Evolutionary conservation across 2,329 filamentous ascomycete species (phyloP).

Genomic region (Cryphonectria carpinicola): DNA sequence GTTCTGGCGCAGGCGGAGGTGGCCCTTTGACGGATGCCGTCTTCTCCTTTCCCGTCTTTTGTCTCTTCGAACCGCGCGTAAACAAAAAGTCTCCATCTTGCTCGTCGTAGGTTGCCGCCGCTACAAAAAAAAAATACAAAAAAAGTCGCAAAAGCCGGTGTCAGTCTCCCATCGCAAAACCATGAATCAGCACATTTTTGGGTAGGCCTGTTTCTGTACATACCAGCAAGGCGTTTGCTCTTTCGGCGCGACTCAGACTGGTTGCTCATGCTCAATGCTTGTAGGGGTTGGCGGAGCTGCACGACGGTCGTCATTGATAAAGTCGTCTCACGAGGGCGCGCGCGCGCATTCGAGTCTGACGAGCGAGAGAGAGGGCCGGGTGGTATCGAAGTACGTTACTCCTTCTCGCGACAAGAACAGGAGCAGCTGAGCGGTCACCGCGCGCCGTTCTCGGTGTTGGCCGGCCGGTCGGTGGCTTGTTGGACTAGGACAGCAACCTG

Average conservation of each 20-base stretch:
- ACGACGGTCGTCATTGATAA: constrained; percentile 75
- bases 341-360: constrained; percentile 20
- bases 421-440: background rate
- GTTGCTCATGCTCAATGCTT: constrained; percentile 72
- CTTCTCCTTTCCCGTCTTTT: constrained; percentile 58
- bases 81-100: constrained; percentile 80
- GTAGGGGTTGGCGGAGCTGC: constrained; percentile 65
- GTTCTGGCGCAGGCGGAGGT: constrained; percentile 40
- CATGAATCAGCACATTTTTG: background rate
- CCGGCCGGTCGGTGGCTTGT: background rate
- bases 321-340: constrained; percentile 10
- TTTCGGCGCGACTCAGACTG: constrained; percentile 59
- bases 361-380: too few species aligned
- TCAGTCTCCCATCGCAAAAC: constrained; percentile 8
- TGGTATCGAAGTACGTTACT: background rate
- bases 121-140: constrained; percentile 29
- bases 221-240: constrained; percentile 69
- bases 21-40: constrained; percentile 35
- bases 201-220: constrained; percentile 6
- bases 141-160: background rate
- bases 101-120: constrained; percentile 63
- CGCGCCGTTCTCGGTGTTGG: constrained; percentile 14
- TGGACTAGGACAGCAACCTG: constrained; percentile 9
- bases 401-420: background rate
- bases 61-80: constrained; percentile 67